phyloP scores from a whole-genome alignment of 768 basidiomycete genomes.

The Rhodotorula paludigena region DNA sequence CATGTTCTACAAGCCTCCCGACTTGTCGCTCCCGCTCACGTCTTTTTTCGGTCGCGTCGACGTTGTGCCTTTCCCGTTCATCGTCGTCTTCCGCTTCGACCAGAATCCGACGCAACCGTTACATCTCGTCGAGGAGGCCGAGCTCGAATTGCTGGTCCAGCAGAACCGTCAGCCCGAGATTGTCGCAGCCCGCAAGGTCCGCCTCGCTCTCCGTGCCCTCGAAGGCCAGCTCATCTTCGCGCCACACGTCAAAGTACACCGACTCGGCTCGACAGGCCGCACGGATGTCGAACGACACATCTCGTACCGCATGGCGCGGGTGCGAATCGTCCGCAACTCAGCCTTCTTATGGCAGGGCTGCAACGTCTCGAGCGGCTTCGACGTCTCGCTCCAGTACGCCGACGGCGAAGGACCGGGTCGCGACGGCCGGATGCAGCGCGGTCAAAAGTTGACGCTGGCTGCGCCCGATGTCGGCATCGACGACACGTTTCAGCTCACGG shows the following conservation, averaged over 20 bases:
- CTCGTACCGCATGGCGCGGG: conserved; percentile 6
- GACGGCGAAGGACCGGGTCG: conserved; percentile 19
- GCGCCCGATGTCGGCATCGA: conserved; percentile 60
- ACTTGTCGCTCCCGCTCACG: conserved; percentile 47
- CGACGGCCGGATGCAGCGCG: conserved; percentile 20
- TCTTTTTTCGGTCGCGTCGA: conserved; percentile 70
- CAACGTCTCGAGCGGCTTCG: conserved; percentile 54
- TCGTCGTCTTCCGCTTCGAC: conserved; percentile 61
- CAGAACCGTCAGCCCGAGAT: conserved; percentile 60
- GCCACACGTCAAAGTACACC: conserved; percentile 60
- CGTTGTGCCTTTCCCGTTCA: conserved; percentile 75
- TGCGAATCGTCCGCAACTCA: conserved; percentile 39
- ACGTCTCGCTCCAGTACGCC: conserved; percentile 57
- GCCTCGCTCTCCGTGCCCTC: conserved; percentile 61
- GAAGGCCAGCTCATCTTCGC: conserved; percentile 61
- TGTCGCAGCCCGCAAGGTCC: conserved; percentile 55
- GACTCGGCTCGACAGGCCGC: conserved; percentile 54
- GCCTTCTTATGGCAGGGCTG: conserved; percentile 27
- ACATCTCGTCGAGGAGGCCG: conserved; percentile 50
- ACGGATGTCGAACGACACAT: conserved; percentile 52
- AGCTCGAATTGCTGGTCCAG: conserved; percentile 58
- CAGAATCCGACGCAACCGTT: conserved; percentile 15
- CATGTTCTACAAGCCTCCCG: conserved; percentile 57
- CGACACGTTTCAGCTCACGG: conserved; percentile 62
- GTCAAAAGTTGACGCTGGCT: conserved; percentile 53